Conservation (phyloP, 2,329 filamentous ascomycete species). For the Xylariaceae sp. region DNA sequence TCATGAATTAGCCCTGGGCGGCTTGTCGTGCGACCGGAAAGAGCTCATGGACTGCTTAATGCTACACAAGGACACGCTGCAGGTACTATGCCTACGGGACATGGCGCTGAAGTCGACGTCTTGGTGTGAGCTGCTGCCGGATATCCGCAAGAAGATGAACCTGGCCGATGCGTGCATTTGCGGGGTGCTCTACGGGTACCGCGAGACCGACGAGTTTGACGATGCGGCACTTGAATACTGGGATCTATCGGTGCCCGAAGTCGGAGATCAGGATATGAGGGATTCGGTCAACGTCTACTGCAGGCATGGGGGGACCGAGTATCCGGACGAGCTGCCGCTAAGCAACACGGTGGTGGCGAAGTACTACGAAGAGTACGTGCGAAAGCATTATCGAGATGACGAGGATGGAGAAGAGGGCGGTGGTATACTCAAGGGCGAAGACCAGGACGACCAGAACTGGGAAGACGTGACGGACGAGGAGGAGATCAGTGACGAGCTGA, state of each 20-base stretch:
- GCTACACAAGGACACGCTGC: slow-evolving; percentile 26
- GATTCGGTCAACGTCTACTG: slow-evolving; percentile 20
- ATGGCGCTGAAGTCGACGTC: slow-evolving; percentile 24
- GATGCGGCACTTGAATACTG: slow-evolving; percentile 16
- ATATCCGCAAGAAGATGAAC: slow-evolving; percentile 24
- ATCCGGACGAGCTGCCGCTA: slow-evolving; percentile 20
- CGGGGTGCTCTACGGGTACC: slow-evolving; percentile 21
- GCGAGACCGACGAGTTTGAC: slow-evolving; percentile 7
- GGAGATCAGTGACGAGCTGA: neutral
- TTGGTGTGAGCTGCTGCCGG: slow-evolving; percentile 24
- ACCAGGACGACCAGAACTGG: slow-evolving; percentile 5
- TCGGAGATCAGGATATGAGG: slow-evolving; percentile 9
- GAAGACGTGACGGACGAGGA: slow-evolving; percentile 13
- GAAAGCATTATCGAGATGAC: slow-evolving; percentile 7
- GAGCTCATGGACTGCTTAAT: slow-evolving; percentile 24
- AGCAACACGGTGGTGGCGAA: slow-evolving; percentile 6
- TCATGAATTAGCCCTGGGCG: slow-evolving; percentile 20
- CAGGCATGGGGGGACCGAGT: slow-evolving; percentile 13
- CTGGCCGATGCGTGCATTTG: slow-evolving; percentile 26
- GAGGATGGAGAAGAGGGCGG: neutral
- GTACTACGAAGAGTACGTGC: slow-evolving; percentile 16
- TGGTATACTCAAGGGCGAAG: neutral
- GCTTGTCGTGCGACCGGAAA: slow-evolving; percentile 21
- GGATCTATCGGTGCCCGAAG: slow-evolving; percentile 18
- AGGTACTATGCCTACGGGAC: slow-evolving; percentile 24